These are phyloP conservation scores for Sporopachydermia cereana DNA, from an alignment of 1,139 yeast genomes.

Conservation along the genomic window DNA sequence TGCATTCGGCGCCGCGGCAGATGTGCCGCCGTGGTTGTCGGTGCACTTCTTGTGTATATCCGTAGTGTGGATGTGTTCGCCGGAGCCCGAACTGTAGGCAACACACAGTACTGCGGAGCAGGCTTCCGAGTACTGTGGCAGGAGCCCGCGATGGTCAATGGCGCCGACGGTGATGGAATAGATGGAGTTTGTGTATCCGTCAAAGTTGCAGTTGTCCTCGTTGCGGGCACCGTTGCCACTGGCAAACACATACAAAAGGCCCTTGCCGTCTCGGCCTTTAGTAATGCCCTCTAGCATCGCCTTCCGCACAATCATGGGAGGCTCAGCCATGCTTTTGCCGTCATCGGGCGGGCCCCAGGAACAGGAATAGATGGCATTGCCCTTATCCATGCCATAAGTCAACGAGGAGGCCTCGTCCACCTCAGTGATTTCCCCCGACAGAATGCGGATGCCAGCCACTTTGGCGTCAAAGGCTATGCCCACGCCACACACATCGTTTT, in stretches of 20 bases:
- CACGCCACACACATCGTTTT: conserved; percentile 78
- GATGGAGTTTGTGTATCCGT: conserved; percentile 94
- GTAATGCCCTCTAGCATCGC: conserved; percentile 80
- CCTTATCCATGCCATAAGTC: conserved; percentile 58
- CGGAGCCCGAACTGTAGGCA: conserved; percentile 86
- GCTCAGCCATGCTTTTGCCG: conserved; percentile 78
- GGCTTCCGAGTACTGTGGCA: conserved; percentile 83
- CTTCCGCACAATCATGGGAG: conserved; percentile 63
- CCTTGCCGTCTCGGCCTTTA: conserved; percentile 72
- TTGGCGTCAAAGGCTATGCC: conserved; percentile 86
- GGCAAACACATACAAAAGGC: conserved; percentile 89
- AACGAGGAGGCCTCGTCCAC: conserved; percentile 90
- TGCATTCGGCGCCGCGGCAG: conserved; percentile 98
- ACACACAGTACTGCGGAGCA: conserved; percentile 97
- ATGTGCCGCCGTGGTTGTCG: conserved; percentile 82
- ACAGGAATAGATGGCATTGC: conserved; percentile 87
- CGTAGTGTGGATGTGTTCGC: conserved; percentile 85
- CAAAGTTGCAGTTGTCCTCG: conserved; percentile 91
- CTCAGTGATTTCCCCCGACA: conserved; percentile 66
- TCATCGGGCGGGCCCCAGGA: conserved; percentile 99
- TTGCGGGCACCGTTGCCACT: conserved; percentile 84
- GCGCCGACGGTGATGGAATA: conserved; percentile 95
- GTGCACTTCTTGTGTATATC: conserved; percentile 64
- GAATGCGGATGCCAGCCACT: conserved; percentile 83
- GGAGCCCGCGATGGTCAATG: conserved; percentile 71